Conservation (phyloP, 148 eudicot species). For the Nepenthes mirabilis region DNA sequence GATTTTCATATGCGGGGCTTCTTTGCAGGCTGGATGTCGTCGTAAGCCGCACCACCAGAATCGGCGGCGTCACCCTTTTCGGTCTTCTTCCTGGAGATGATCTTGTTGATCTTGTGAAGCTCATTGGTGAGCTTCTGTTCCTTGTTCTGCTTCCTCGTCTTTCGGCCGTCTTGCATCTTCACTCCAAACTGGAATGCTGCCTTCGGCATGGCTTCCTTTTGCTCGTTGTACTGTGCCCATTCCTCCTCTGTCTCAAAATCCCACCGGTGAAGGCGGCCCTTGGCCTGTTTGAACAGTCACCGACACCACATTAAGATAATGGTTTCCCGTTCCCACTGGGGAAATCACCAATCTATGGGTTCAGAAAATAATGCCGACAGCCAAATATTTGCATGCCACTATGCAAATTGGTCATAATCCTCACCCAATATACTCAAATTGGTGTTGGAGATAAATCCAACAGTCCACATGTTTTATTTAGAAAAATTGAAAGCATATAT, state of each 20-base stretch:
- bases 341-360: neutral
- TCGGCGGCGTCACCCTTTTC: conserved; percentile 37
- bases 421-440: no score
- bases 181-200: conserved; percentile 97
- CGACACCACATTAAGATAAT: no score
- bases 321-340: no score
- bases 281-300: conserved; percentile 36
- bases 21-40: conserved; percentile 53
- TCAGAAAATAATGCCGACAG: neutral
- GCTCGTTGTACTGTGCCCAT: conserved; percentile 91
- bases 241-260: conserved; percentile 95
- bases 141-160: conserved; percentile 75
- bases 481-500: no score
- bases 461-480: no score
- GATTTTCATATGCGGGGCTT: conserved; percentile 36
- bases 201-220: conserved; percentile 97
- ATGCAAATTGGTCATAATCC: no score
- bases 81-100: conserved; percentile 57
- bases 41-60: conserved; percentile 18
- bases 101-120: conserved; percentile 81
- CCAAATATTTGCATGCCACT: no score
- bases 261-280: conserved; percentile 95
- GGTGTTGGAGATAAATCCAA: no score
- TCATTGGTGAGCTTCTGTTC: conserved; percentile 89
- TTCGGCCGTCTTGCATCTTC: conserved; percentile 97